Evolutionary conservation across 78 protist species (phyloP), one percentile per base, ranked within the genome.

Genomic region (Polysphondylium violaceum): DNA sequence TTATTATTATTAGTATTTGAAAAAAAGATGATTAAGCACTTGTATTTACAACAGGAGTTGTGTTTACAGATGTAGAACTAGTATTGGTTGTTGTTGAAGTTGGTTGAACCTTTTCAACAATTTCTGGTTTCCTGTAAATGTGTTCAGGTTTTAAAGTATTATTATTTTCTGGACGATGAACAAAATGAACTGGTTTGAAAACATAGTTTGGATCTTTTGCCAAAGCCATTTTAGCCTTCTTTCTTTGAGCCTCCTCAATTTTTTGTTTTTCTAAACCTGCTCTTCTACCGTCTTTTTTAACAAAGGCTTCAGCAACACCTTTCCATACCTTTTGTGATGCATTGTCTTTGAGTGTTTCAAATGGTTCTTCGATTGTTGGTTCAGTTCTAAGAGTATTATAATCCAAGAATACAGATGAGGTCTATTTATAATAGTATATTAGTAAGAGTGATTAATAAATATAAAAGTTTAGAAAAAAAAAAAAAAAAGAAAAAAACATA

Each of bases 191-290:
- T 51, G 89, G 89, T 53, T 38, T 56, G 31, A 36, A 44, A n/a
- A 29, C 16, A 56, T 23, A 68, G 38, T 81, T 81, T 65, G 76
- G 89, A 56, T 81, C 73, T 27, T 78, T 68, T 4, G 88, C 75
- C 8, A 64, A 23, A 19, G 27, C 35, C 6, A 71, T 77, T 61
- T 81, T 81, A 19, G 89, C 89, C 41, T 81, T 81, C 64, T 56
- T 81, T 68, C 89, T 81, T 56, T 81, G 89, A 0, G 40, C 40
- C 0, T 81, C 89, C 29, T 81, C 89, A 29, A 81, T 55, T 27
- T 68, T 81, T 81, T 81, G 89, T 56, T 81, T 81, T 27, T 81
- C 89, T 12, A 81, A 21, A 68, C 89, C 89, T 23, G 89, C 89
- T 56, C 61, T 50, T 56, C 89, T 50, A 27, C 89, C 76, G 12